These are phyloP conservation scores for Colletotrichum caudatum DNA, from an alignment of 2,329 filamentous ascomycete species.

Conservation along the genomic window DNA sequence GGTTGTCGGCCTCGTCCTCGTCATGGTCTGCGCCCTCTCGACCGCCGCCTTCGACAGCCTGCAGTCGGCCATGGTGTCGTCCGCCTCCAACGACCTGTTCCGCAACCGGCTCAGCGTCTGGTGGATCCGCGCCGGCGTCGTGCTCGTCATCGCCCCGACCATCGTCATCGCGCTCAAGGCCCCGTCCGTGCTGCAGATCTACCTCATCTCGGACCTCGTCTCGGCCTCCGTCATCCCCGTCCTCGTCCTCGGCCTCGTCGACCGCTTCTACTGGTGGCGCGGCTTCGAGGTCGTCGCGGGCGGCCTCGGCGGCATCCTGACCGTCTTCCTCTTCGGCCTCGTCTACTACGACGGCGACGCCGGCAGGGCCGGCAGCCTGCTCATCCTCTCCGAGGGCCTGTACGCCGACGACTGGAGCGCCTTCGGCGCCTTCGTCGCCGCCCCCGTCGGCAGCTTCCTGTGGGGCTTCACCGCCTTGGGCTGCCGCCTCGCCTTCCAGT, in stretches of 20 bases:
- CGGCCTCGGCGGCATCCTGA: slow-evolving; percentile 80
- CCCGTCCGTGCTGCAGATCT: slow-evolving; percentile 82
- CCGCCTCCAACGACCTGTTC: slow-evolving; percentile 86
- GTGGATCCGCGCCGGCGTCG: slow-evolving; percentile 76
- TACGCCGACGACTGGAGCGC: slow-evolving; percentile 84
- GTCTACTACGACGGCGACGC: slow-evolving; percentile 84
- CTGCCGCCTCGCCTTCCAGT: slow-evolving; percentile 71
- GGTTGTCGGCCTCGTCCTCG: slow-evolving; percentile 85
- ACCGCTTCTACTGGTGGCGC: slow-evolving; percentile 77
- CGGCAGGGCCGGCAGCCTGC: slow-evolving; percentile 71
- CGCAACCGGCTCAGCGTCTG: slow-evolving; percentile 83
- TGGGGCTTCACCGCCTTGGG: slow-evolving; percentile 75
- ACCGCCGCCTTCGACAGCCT: slow-evolving; percentile 84
- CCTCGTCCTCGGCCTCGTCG: slow-evolving; percentile 77
- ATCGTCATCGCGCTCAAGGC: slow-evolving; percentile 80
- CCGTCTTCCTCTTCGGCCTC: slow-evolving; percentile 84
- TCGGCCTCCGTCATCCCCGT: slow-evolving; percentile 82
- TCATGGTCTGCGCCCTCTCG: slow-evolving; percentile 83
- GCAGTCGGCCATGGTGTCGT: slow-evolving; percentile 88
- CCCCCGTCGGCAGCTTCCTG: slow-evolving; percentile 79
- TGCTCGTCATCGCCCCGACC: slow-evolving; percentile 79
- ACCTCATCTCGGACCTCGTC: slow-evolving; percentile 83
- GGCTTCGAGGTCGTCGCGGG: slow-evolving; percentile 85
- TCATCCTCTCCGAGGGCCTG: slow-evolving; percentile 79
- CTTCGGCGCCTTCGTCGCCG: slow-evolving; percentile 86